Evolutionary conservation across 352 stramenopile genomes (phyloP).

Genomic region (Globisporangium uncinulatum): DNA sequence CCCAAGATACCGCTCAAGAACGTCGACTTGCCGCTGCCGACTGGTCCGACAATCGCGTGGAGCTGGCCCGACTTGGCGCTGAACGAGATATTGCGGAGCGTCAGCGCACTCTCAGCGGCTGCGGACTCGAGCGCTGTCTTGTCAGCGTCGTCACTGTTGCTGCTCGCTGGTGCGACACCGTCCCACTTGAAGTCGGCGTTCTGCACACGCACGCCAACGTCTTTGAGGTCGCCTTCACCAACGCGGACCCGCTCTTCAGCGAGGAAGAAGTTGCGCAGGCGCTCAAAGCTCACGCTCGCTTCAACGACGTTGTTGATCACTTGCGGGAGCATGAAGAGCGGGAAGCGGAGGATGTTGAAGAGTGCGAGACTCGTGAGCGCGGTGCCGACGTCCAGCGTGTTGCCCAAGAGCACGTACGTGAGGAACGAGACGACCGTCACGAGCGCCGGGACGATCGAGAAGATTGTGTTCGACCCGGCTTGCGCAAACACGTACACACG

Average conservation of each 20-base stretch:
- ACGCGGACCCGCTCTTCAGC: slow-evolving; percentile 66
- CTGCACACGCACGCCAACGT: slow-evolving; percentile 29
- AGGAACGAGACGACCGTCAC: slow-evolving; percentile 45
- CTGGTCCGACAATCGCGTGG: slow-evolving; percentile 59
- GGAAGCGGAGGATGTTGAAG: slow-evolving; percentile 93
- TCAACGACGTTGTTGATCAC: slow-evolving; percentile 95
- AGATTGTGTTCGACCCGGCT: slow-evolving; percentile 45
- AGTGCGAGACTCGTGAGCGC: slow-evolving; percentile 50
- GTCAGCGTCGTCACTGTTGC: slow-evolving; percentile 1
- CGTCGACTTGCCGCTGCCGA: slow-evolving; percentile 82
- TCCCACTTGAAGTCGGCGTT: slow-evolving; percentile 66
- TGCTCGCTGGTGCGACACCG: not conserved
- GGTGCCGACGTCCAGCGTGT: slow-evolving; percentile 50
- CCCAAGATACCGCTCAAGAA: slow-evolving; percentile 39
- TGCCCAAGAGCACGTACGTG: slow-evolving; percentile 46
- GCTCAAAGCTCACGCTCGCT: slow-evolving; percentile 65
- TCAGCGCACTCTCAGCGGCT: slow-evolving; percentile 18
- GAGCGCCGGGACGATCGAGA: slow-evolving; percentile 42
- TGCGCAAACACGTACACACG: slow-evolving; percentile 39
- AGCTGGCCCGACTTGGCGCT: slow-evolving; percentile 70
- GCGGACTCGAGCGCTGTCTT: slow-evolving; percentile 3
- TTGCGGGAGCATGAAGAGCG: slow-evolving; percentile 95
- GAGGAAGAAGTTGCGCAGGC: slow-evolving; percentile 49
- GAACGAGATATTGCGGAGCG: slow-evolving; percentile 59
- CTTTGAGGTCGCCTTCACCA: slow-evolving; percentile 59